These are phyloP conservation scores for Aspergillus niger DNA, from an alignment of 2,329 filamentous ascomycete species.

Conservation along the genomic window DNA sequence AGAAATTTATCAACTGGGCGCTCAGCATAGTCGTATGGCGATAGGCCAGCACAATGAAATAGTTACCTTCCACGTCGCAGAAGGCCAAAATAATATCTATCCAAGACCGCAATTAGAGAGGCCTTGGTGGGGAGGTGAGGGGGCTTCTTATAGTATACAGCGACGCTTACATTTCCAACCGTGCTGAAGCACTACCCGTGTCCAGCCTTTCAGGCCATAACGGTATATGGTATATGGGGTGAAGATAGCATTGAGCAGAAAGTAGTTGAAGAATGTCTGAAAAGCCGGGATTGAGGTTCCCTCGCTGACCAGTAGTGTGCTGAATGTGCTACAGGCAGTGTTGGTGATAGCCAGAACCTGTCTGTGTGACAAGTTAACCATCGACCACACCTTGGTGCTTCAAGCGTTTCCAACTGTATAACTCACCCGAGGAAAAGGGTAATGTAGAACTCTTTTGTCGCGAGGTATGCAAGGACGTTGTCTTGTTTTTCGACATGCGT, in stretches of 20 bases:
- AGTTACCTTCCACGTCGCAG: conserved; percentile 94
- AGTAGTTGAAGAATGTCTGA: conserved; percentile 94
- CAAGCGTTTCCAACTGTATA: neutral
- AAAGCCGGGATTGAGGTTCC: conserved; percentile 88
- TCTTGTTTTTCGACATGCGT: conserved; percentile 46
- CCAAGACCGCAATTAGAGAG: conserved; percentile 1
- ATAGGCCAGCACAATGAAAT: conserved; percentile 95
- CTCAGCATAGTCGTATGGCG: conserved; percentile 88
- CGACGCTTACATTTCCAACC: conserved; percentile 75
- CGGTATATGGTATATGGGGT: conserved; percentile 75
- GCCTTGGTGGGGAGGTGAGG: neutral
- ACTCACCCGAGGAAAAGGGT: conserved; percentile 72
- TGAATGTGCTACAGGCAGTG: conserved; percentile 90
- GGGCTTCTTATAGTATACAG: neutral
- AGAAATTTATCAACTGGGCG: conserved; percentile 96
- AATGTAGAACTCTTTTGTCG: conserved; percentile 84
- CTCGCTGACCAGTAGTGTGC: conserved; percentile 66
- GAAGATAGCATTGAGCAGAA: conserved; percentile 80
- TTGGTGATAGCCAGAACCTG: conserved; percentile 87
- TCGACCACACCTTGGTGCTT: neutral
- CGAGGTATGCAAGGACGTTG: conserved; percentile 69
- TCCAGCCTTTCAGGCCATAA: conserved; percentile 74
- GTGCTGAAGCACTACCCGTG: conserved; percentile 63
- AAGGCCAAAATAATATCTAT: conserved; percentile 81
- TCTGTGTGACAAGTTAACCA: conserved; percentile 37